A percentile compares a stretch with the other conserved stretches of the same genome.
These are phyloP conservation scores for Fusarium buxicola DNA, from an alignment of 2,329 filamentous ascomycete genomes.

Conservation along the genomic window DNA sequence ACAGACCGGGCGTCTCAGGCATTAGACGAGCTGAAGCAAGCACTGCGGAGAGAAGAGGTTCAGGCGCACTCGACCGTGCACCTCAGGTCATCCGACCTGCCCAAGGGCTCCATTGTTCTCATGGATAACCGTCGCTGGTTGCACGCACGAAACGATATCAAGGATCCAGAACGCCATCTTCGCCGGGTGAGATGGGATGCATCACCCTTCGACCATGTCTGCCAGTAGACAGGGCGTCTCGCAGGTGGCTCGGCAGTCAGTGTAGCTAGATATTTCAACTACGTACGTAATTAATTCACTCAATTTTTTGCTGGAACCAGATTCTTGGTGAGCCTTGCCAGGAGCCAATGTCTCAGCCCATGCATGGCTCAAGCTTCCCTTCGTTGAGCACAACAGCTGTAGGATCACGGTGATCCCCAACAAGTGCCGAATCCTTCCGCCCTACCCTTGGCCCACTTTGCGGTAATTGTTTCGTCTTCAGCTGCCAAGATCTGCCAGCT, in stretches of 20 bases:
- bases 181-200: slow-evolving; percentile 53
- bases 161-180: slow-evolving; percentile 50
- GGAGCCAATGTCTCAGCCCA: neutral
- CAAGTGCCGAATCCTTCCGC: too few relatives aligned
- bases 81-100: slow-evolving; percentile 44
- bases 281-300: neutral
- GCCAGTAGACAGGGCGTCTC: neutral
- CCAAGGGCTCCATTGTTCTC: slow-evolving; percentile 46
- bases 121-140: slow-evolving; percentile 53
- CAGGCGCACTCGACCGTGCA: slow-evolving; percentile 37
- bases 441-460: neutral
- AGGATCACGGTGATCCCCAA: too few relatives aligned
- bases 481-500: neutral
- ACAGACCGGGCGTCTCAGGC: slow-evolving; percentile 39
- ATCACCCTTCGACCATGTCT: slow-evolving; percentile 36
- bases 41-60: slow-evolving; percentile 26
- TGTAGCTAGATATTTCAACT: neutral
- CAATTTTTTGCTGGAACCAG: neutral
- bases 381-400: too few relatives aligned
- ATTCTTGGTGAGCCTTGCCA: neutral
- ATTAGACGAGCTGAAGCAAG: slow-evolving; percentile 41
- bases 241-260: neutral
- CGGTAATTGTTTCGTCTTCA: neutral
- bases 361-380: neutral
- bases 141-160: slow-evolving; percentile 49